Base-by-base conservation (phyloP, 208 protist species). In the Wallacemonas sp. region DNA sequence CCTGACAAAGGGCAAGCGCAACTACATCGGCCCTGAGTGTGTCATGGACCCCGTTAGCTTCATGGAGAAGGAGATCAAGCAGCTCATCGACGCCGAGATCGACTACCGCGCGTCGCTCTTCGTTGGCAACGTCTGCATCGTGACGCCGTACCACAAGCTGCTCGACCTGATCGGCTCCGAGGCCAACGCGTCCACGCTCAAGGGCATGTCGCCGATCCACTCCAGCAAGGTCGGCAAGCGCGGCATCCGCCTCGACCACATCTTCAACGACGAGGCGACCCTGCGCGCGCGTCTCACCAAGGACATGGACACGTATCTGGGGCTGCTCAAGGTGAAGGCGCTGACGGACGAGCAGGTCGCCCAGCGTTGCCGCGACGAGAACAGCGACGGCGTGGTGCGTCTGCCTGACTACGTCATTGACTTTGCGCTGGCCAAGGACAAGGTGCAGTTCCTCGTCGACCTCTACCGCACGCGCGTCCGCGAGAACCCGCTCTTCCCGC, bases 71-170 rank as follows among this genome's bases (percentile, higher is more conserved):
- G 90, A 97, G 55, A 52, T 97, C 2, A 24, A 60, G 41, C 93
- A 97, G 77, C 75, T 97, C 12, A 81, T 92, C 62, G 70, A 88
- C 39, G 87, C 85, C 34, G 84, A 76, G 44, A 82, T 97, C 21
- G 46, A 73, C 24, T 97, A 97, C 78, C 75, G 80, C 36, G 81
- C 89, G 19, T 61, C 66, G 23, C 80, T 97, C 48, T 94, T 93
- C 65, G 80, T 97, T 54, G 93, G 93, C 38, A 97, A 97, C 72
- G 87, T 93, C 2, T 81, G 71, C 76, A 81, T 97, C 34, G 93
- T 97, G 9, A 94, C 90, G 36, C 93, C 93, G 11, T 96, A 96
- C 77, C 93, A 97, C 80, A 97, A 97, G 64, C 74, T 97, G 57
- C 70, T 97, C 32, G 93, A 97, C 68, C 61, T 97, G 27, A 81